Conservation (phyloP, 345 rosid species). For the Sonneratia caseolaris region DNA sequence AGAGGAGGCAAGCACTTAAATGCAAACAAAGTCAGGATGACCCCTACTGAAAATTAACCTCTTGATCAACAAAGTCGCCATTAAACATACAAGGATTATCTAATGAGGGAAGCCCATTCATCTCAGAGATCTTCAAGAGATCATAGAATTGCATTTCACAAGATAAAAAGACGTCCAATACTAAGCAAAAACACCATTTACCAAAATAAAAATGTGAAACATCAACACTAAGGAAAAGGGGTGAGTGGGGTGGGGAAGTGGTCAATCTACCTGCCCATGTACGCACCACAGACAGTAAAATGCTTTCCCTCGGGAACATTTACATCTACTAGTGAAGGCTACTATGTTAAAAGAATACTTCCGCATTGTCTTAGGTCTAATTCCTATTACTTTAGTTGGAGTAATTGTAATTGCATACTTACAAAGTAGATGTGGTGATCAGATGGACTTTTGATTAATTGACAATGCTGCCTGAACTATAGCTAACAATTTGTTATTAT, state of each 20-base stretch:
- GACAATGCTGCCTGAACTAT: no score
- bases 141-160: conserved; percentile 73
- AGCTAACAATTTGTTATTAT: background rate
- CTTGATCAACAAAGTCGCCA: conserved; percentile 98
- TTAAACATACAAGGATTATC: conserved; percentile 94
- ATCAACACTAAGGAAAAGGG: background rate
- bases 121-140: conserved; percentile 82
- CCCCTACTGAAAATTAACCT: conserved; percentile 91
- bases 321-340: conserved; percentile 81
- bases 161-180: background rate
- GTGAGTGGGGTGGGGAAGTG: no score
- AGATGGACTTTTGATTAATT: no score
- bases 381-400: no score
- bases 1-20: conserved; percentile 90
- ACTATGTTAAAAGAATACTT: conserved; percentile 6
- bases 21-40: conserved; percentile 90
- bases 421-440: no score
- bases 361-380: background rate
- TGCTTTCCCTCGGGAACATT: conserved; percentile 56
- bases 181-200: background rate
- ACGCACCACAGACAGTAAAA: conserved; percentile 96
- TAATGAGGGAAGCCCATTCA: conserved; percentile 94
- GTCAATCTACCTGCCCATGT: conserved; percentile 81
- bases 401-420: no score
- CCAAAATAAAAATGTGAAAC: background rate